phyloP scores from a whole-genome alignment of 257 asterid genomes.

The Haberlea rhodopensis region DNA sequence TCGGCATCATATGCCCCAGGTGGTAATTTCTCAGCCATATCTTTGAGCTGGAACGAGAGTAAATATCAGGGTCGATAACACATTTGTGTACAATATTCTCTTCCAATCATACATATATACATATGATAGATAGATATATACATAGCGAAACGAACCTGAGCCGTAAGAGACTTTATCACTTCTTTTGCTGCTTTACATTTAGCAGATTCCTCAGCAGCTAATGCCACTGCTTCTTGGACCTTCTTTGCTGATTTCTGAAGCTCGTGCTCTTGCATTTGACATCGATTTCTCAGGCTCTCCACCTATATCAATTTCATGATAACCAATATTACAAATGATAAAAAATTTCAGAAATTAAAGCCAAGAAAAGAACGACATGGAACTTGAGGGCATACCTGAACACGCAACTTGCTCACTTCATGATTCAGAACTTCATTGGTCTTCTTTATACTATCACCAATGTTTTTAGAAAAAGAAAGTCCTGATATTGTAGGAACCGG shows the following conservation, averaged over 20 bases:
- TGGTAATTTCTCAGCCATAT: conserved; percentile 91
- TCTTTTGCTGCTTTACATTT: conserved; percentile 96
- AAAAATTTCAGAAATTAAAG: conserved; percentile 8
- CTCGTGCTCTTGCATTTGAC: conserved; percentile 78
- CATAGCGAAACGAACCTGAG: conserved; percentile 80
- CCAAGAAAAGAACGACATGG: background rate
- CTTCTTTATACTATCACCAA: conserved; percentile 66
- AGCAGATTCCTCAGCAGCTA: conserved; percentile 88
- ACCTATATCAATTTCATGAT: conserved; percentile 40
- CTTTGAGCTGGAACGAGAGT: conserved; percentile 64
- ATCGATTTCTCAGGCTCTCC: conserved; percentile 64
- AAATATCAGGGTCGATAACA: conserved; percentile 1
- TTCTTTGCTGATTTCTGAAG: conserved; percentile 69
- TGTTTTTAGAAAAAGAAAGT: conserved; percentile 79
- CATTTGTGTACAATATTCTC: too few relatives aligned
- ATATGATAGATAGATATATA: too few relatives aligned
- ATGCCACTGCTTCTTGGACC: conserved; percentile 75
- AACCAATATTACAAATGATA: conserved; percentile 16
- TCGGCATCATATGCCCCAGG: conserved; percentile 79
- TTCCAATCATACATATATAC: too few relatives aligned
- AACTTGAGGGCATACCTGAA: conserved; percentile 52
- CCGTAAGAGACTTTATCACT: conserved; percentile 83
- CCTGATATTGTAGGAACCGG: conserved; percentile 93
- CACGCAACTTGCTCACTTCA: conserved; percentile 77
- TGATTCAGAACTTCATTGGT: conserved; percentile 81